Base-by-base conservation (phyloP, 106 monocot species). In the Dendrobium nobile region DNA sequence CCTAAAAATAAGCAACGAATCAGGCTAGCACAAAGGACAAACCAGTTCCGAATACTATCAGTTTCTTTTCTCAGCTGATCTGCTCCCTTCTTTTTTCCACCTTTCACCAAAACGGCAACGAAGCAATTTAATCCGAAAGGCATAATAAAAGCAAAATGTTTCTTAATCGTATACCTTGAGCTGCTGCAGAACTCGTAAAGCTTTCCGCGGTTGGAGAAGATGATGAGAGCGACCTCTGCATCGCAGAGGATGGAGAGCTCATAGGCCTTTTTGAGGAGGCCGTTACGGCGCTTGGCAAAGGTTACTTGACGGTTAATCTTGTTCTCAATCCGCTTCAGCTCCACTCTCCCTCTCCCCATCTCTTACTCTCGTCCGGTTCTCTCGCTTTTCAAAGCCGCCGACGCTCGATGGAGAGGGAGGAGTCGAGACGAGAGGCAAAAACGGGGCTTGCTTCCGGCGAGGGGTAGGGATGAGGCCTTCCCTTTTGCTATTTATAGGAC, bases 211-310 rank as follows among this genome's bases (percentile, higher is more conserved):
- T 64, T 86, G 65, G 92, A 92, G 92, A 92, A 92, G 78, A 92
- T 75, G 84, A 92, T 89, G 58, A 92, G 78, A 9, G 90, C 89
- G 19, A 92, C 84, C 86, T 92, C 92, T 47, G 88, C 92, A 54
- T 92, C 92, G 82, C 92, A 92, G 44, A 92, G 85, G 18, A 92
- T 86, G 37, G 92, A 89, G 44, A 92, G 84, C 77, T 92, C 92
- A 64, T 85, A 87, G 54, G 92, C 92, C 84, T 92, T 92, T 84
- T 92, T 92, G 78, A 92, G 78, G 54, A 92, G 88, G 22, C 89
- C 89, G 74, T 87, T 89, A 40, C 87, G 79, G 56, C 89, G 84
- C 84, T 89, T 89, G n/a, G 87, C 72, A 65, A 89, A 89, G 47
- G 87, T 89, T 26, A 87, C 89, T 28, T 89, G 89, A 75, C 89